Evolutionary conservation across 768 basidiomycete genomes (phyloP), one percentile per base, ranked within the genome.

Genomic region (Phlegmacium glaucopus): DNA sequence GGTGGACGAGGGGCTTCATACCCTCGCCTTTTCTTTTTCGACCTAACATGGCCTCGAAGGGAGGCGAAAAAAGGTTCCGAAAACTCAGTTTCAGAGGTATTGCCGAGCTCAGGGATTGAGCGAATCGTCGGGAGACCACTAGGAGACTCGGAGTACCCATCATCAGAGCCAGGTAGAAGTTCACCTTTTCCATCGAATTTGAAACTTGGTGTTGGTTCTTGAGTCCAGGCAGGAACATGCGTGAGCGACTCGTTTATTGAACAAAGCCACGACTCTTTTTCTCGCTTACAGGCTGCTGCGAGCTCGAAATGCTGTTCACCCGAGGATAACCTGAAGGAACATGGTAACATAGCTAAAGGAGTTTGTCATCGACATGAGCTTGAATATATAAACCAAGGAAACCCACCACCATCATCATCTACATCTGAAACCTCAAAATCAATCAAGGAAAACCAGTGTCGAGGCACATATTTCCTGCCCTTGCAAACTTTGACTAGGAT

Each of bases 231-330:
- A 4, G 75, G 59, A 25, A 68, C 56, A 41, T 76, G 70, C 6
- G 65, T 62, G 37, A 74, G 58, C 11, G 85, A 75, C 37, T 78
- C 72, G 46, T 69, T 72, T 41, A 96, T 79, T 5, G 82, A 80
- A 27, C 71, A 68, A 45, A 94, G 68, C 95, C 95, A 98, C n/a
- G 87, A 71, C 22, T 82, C 78, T 69, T 92, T 94, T 67, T 98
- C 95, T 29, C 72, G 76, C 57, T 71, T 77, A 62, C 93, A 94
- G 12, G 90, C 80, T 0, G 90, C 90, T 6, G 90, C 90, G 26
- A 97, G 68, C 61, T 96, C 93, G 56, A 95, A 87, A 48, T 82
- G 76, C 58, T 90, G 84, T 6, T 84, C 83, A 44, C 74, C 76
- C 37, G 75, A 77, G 9, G 75, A 78, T 12, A 96, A 68, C 42